A percentile compares a stretch with the other conserved stretches of the same genome.
Evolutionary conservation across 352 stramenopile species (phyloP).

Genomic region (Phytophthora citricola): DNA sequence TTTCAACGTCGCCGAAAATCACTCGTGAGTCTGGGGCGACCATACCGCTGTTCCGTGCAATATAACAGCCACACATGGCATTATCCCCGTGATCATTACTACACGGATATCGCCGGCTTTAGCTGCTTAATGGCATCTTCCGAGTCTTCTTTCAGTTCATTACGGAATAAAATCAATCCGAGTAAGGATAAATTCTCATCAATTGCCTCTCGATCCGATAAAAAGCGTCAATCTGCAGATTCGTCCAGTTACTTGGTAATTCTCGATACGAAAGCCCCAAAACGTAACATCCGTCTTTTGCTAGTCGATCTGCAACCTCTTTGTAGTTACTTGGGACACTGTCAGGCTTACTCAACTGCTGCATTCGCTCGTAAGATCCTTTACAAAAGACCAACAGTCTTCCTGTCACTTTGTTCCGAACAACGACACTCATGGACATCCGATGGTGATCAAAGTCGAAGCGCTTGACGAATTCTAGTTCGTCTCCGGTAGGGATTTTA

Average conservation of each 20-base stretch:
- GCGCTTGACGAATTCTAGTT: conserved; percentile 72
- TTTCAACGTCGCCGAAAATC: conserved; percentile 42
- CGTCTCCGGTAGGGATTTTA: conserved; percentile 28
- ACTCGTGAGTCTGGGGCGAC: conserved; percentile 36
- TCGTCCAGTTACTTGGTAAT: conserved; percentile 40
- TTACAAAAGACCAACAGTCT: conserved; percentile 75
- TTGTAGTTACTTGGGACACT: conserved; percentile 73
- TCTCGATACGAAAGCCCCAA: conserved; percentile 60
- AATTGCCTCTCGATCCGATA: conserved; percentile 69
- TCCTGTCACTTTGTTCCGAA: conserved; percentile 46
- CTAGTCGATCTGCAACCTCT: conserved; percentile 32
- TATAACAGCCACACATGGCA: conserved; percentile 57
- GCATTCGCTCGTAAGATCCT: conserved; percentile 79
- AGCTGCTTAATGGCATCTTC: conserved; percentile 66
- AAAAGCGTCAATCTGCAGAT: conserved; percentile 42
- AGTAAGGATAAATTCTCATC: conserved; percentile 75
- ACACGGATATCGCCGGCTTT: conserved; percentile 60
- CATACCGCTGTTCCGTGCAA: conserved; percentile 55
- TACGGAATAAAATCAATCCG: conserved; percentile 86
- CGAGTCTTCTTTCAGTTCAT: conserved; percentile 80
- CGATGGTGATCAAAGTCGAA: conserved; percentile 89
- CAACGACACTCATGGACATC: conserved; percentile 87
- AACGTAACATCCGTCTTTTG: conserved; percentile 80
- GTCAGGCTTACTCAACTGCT: conserved; percentile 45
- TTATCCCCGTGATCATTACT: conserved; percentile 89